Base-by-base conservation (phyloP, 805 yeast species). In the Ascoidea asiatica region DNA sequence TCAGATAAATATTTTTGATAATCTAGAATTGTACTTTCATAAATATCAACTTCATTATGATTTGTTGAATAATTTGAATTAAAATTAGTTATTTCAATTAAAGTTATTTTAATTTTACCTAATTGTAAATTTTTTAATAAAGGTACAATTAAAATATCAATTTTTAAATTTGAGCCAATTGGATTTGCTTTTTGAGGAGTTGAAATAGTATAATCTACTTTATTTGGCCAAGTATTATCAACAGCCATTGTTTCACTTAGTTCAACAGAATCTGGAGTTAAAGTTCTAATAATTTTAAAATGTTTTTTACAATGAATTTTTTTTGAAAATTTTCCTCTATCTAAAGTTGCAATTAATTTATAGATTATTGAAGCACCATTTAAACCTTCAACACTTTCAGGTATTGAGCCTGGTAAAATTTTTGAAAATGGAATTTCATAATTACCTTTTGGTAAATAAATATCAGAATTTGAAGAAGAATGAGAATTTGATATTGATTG, bases 211-310 rank as follows among this genome's bases (percentile, higher is more conserved):
- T 90, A 90, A 56, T 90, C 97, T 29, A 90, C 86, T 58, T 92
- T 92, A 40, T 78, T 67, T 2, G 97, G 97, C 97, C 97, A 90
- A 1, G 89, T 80, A 58, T 90, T 90, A 56, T 88, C 95, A 29
- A 90, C 94, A 0, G 95, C 85, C 53, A 89, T 84, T 0, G 97
- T 86, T 60, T 90, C 97, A 0, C 94, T 73, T 20, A 88, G 67
- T 54, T 92, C 97, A 3, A 84, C 73, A 1, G 94, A 74, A 59
- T 90, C 97, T 0, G 95, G 75, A 1, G 95, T 79, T 47, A 90
- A 64, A 0, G 97, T 90, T 54, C 98, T 72, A 8, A 92, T 76
- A 7, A 92, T 78, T 48, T 95, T 75, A 2, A 92, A 50, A 54
- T 80, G 87, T 60, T 79, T 84, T 52, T 76, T 79, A 17, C 88